phyloP scores from a whole-genome alignment of 345 rosid species.

The Pugionium dolabratum region DNA sequence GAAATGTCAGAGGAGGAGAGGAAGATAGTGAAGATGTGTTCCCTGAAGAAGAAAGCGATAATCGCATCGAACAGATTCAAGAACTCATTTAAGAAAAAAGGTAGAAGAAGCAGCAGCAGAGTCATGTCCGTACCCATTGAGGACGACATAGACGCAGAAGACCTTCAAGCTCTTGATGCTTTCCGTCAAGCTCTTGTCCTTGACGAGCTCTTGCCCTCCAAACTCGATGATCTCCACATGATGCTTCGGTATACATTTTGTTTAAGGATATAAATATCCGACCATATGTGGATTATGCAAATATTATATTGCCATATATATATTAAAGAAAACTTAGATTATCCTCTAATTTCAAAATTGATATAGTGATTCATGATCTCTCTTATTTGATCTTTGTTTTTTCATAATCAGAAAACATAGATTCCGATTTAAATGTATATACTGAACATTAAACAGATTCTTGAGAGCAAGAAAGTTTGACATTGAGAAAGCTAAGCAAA shows the following conservation, averaged over 20 bases:
- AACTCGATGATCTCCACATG: slow-evolving; percentile 79
- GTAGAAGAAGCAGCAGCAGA: slow-evolving; percentile 60
- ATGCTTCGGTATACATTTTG: slow-evolving; percentile 63
- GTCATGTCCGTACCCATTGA: slow-evolving; percentile 68
- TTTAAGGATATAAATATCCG: not conserved
- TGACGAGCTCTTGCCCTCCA: slow-evolving; percentile 79
- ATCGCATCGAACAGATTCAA: slow-evolving; percentile 77
- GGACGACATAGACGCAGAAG: slow-evolving; percentile 68
- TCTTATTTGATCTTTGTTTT: not conserved
- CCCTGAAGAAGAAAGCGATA: slow-evolving; percentile 77
- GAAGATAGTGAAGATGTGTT: slow-evolving; percentile 67
- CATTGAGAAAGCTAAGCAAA: slow-evolving; percentile 89
- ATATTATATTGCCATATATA: not conserved
- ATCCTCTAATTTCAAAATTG: not conserved
- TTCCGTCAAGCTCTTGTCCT: slow-evolving; percentile 86
- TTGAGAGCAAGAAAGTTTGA: slow-evolving; percentile 98
- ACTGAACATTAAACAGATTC: slow-evolving; percentile 54
- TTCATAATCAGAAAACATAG: not conserved
- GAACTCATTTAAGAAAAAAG: slow-evolving; percentile 66
- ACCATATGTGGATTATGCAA: slow-evolving; percentile 10
- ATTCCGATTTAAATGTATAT: not conserved
- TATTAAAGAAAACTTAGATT: too few species aligned
- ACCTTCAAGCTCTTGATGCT: slow-evolving; percentile 75
- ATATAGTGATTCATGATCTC: slow-evolving; percentile 4
- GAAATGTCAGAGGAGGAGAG: slow-evolving; percentile 70